phyloP scores from a whole-genome alignment of 345 rosid genomes.

The Sisymbrium altissimum region DNA sequence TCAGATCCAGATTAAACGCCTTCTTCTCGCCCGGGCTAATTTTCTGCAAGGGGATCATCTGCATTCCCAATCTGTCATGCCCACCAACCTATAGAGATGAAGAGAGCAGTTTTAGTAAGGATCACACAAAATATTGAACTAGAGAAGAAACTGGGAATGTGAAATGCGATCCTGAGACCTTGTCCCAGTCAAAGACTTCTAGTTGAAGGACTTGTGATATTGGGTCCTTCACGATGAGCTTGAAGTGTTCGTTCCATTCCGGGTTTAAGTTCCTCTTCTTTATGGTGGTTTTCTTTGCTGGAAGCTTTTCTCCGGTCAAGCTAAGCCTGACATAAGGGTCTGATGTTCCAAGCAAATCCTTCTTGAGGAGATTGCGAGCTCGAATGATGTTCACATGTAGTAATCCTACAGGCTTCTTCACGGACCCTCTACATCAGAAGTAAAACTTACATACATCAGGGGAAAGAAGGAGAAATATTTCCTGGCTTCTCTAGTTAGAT shows the following conservation, averaged over 20 bases:
- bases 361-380: conserved; percentile 59
- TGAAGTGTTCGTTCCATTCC: conserved; percentile 76
- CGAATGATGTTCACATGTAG: conserved; percentile 64
- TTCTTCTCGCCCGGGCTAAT: conserved; percentile 46
- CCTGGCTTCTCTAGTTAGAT: not conserved
- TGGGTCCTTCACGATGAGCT: conserved; percentile 65
- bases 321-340: conserved; percentile 72
- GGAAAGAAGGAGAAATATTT: not conserved
- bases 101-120: conserved; percentile 1
- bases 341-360: conserved; percentile 62
- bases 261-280: conserved; percentile 78
- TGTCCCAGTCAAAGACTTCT: conserved; percentile 81
- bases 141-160: not conserved
- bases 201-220: conserved; percentile 57
- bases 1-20: conserved; percentile 57
- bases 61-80: conserved; percentile 76
- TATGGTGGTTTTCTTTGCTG: conserved; percentile 64
- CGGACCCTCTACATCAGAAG: conserved; percentile 38
- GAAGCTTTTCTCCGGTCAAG: conserved; percentile 59
- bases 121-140: not conserved
- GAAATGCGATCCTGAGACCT: conserved; percentile 40
- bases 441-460: conserved; percentile 12
- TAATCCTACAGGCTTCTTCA: conserved; percentile 79
- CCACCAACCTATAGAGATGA: conserved; percentile 52
- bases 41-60: conserved; percentile 51